Conservation (phyloP, 306 rosid species). For the Rosa multiflora region DNA sequence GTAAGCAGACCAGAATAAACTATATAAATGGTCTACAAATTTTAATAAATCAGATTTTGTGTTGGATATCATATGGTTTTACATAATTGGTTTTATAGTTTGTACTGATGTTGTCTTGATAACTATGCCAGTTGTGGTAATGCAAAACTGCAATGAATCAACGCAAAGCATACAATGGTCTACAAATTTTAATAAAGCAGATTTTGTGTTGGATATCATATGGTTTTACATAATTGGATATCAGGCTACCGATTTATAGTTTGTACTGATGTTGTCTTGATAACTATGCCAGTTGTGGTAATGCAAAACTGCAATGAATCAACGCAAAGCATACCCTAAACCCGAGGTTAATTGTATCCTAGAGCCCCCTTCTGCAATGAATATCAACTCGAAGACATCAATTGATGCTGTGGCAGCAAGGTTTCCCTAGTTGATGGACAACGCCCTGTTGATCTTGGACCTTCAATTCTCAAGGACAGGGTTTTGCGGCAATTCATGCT, state of each 20-base stretch:
- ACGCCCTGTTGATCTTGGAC: too few relatives aligned
- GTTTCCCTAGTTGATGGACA: neutral
- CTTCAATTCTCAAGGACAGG: too few relatives aligned
- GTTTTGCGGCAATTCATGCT: too few relatives aligned
- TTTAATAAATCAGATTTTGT: constrained; percentile 15
- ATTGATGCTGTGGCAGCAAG: neutral
- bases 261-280: neutral
- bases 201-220: neutral
- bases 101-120: neutral
- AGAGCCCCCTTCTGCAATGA: too few relatives aligned
- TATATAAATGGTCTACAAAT: constrained; percentile 9
- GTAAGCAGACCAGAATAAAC: constrained; percentile 26
- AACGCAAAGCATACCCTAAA: neutral
- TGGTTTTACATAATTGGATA: neutral
- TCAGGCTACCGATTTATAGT: neutral
- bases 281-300: neutral
- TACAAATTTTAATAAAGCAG: constrained; percentile 2
- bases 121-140: neutral
- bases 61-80: neutral
- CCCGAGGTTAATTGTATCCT: neutral
- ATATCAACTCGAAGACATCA: too few relatives aligned
- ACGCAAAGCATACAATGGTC: neutral
- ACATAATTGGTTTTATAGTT: neutral
- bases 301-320: neutral
- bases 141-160: neutral